Percentiles rank a stretch among this genome's conserved stretches.
Conservation (phyloP, 2,329 filamentous ascomycete species). For the Parascedosporium putredinis region DNA sequence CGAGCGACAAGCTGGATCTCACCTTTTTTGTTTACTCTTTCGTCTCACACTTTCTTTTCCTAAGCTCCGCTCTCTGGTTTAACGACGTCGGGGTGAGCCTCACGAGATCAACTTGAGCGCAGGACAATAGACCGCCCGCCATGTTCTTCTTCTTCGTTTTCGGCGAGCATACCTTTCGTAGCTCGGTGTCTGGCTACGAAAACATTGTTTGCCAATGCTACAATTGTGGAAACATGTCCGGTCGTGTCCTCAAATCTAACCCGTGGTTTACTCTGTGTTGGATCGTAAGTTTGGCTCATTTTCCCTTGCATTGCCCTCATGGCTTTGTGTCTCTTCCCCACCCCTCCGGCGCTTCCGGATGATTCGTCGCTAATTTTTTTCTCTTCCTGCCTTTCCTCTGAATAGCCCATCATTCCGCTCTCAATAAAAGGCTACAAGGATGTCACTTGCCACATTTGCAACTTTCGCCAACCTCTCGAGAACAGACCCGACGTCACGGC, state of each 20-base stretch:
- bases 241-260: constrained; percentile 48
- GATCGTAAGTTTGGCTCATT: constrained; percentile 52
- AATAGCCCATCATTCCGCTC: constrained; percentile 65
- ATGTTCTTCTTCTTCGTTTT: constrained; percentile 56
- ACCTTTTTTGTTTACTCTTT: no score
- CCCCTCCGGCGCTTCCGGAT: neutral
- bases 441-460: constrained; percentile 64
- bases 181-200: constrained; percentile 50
- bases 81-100: no score
- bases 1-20: no score
- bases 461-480: constrained; percentile 59
- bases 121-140: constrained; percentile 5
- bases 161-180: constrained; percentile 51
- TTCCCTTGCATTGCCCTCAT: neutral
- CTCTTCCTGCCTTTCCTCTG: constrained; percentile 3
- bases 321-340: neutral
- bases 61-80: no score
- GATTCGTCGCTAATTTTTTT: neutral
- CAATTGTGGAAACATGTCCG: constrained; percentile 56
- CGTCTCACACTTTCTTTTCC: no score
- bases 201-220: constrained; percentile 52
- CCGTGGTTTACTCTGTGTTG: constrained; percentile 77
- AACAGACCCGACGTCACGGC: constrained; percentile 44
- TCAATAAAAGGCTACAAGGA: constrained; percentile 57
- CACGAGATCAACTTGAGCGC: no score